phyloP scores from a whole-genome alignment of 2,329 filamentous ascomycete species.

The Paraphaeosphaeria sporulosa region DNA sequence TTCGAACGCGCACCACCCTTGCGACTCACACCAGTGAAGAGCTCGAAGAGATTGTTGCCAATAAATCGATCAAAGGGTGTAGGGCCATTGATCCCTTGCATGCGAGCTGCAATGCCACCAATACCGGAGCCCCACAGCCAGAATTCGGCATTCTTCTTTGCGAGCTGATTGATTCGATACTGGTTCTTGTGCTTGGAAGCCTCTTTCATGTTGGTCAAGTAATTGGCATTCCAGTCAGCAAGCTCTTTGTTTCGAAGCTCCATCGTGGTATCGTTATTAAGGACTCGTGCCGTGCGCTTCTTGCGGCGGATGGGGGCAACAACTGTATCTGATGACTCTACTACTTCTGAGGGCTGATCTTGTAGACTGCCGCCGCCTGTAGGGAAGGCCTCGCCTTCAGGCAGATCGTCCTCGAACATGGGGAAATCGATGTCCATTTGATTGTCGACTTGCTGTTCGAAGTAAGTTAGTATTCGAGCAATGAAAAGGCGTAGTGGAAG shows the following conservation, averaged over 20 bases:
- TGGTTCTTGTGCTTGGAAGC: conserved; percentile 55
- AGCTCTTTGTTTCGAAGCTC: conserved; percentile 66
- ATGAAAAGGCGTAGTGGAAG: not conserved
- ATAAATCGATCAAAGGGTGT: conserved; percentile 67
- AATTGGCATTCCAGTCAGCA: conserved; percentile 64
- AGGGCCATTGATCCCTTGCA: conserved; percentile 50
- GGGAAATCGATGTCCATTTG: conserved; percentile 42
- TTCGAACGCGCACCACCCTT: conserved; percentile 34
- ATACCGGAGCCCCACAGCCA: conserved; percentile 68
- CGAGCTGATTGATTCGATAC: conserved; percentile 53
- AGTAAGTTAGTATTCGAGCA: conserved; percentile 25
- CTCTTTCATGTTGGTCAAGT: conserved; percentile 66
- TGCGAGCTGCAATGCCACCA: conserved; percentile 59
- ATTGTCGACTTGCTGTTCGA: conserved; percentile 31
- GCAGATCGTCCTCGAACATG: conserved; percentile 43
- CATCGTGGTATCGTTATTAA: conserved; percentile 58
- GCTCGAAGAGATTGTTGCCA: conserved; percentile 61
- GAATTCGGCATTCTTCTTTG: conserved; percentile 69
- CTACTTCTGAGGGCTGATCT: conserved; percentile 29
- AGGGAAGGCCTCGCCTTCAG: conserved; percentile 39
- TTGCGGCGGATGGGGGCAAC: conserved; percentile 53
- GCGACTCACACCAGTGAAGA: conserved; percentile 53
- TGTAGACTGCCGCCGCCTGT: conserved; percentile 20
- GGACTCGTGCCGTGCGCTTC: conserved; percentile 45
- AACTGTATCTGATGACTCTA: conserved; percentile 47